A percentile compares a stretch with the other conserved stretches of the same genome.
Evolutionary conservation across 768 basidiomycete genomes (phyloP).

Genomic region (Russula dissimulans): DNA sequence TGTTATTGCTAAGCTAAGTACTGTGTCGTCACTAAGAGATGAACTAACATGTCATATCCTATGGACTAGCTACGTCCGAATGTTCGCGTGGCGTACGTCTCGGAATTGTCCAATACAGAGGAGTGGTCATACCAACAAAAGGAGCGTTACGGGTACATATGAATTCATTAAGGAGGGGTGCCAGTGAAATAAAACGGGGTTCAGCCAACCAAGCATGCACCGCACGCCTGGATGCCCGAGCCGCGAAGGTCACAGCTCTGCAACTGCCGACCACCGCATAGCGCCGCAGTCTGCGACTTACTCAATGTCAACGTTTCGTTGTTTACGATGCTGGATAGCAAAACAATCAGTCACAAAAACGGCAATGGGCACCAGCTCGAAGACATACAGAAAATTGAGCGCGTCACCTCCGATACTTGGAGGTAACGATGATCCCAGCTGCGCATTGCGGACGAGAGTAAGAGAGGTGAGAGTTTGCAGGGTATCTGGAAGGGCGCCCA

Average conservation of each 20-base stretch:
- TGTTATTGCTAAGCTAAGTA: not conserved
- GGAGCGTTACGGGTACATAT: not conserved
- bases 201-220: constrained; percentile 18
- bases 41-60: not conserved
- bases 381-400: constrained; percentile 34
- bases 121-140: not conserved
- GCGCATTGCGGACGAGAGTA: constrained; percentile 32
- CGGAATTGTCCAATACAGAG: not conserved
- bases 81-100: not conserved
- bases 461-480: constrained; percentile 30
- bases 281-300: constrained; percentile 9
- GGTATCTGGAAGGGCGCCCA: constrained; percentile 30
- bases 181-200: not conserved
- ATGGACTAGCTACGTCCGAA: not conserved
- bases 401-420: constrained; percentile 27
- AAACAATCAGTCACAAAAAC: not conserved
- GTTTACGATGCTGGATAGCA: constrained; percentile 14
- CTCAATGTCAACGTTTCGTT: constrained; percentile 14
- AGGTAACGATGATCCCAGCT: constrained; percentile 33
- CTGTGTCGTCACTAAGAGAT: too few relatives aligned
- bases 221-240: constrained; percentile 13
- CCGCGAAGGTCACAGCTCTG: constrained; percentile 18
- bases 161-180: not conserved
- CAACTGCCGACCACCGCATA: constrained; percentile 9
- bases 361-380: not conserved